A percentile compares a stretch with the other conserved stretches of the same genome.
These are phyloP conservation scores for Dissophora globulifera DNA, from an alignment of 192 early-diverging fungal genomes.

Conservation along the genomic window DNA sequence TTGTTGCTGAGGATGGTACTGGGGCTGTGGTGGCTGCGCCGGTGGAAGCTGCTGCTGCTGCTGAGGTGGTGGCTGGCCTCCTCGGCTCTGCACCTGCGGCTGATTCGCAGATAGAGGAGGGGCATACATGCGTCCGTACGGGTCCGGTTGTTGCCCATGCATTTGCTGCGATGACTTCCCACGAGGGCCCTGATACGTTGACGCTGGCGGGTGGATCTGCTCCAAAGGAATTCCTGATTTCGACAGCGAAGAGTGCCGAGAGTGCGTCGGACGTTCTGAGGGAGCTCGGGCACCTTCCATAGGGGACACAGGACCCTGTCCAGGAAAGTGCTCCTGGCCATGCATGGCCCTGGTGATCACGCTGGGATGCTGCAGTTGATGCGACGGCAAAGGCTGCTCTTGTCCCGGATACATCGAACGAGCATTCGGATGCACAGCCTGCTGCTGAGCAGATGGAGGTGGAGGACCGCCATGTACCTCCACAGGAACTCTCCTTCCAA, in stretches of 20 bases:
- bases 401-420: slow-evolving; percentile 2
- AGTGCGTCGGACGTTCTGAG: slow-evolving; percentile 29
- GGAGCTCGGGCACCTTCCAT: slow-evolving; percentile 13
- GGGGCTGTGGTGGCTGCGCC: background rate
- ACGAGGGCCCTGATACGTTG: background rate
- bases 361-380: no score
- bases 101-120: background rate
- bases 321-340: slow-evolving; percentile 7
- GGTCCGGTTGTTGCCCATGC: no score
- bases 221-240: slow-evolving; percentile 13
- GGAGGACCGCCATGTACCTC: background rate
- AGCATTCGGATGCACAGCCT: background rate
- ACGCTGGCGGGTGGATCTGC: slow-evolving; percentile 7
- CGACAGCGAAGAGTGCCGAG: slow-evolving; percentile 36
- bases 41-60: slow-evolving; percentile 14
- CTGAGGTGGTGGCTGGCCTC: background rate
- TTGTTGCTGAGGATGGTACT: slow-evolving; percentile 3
- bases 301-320: background rate
- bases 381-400: slow-evolving; percentile 7
- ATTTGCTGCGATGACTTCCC: background rate
- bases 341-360: background rate
- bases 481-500: background rate
- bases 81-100: background rate
- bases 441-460: background rate
- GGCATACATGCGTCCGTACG: no score